phyloP scores from a whole-genome alignment of 148 eudicot species.

The Silene latifolia region DNA sequence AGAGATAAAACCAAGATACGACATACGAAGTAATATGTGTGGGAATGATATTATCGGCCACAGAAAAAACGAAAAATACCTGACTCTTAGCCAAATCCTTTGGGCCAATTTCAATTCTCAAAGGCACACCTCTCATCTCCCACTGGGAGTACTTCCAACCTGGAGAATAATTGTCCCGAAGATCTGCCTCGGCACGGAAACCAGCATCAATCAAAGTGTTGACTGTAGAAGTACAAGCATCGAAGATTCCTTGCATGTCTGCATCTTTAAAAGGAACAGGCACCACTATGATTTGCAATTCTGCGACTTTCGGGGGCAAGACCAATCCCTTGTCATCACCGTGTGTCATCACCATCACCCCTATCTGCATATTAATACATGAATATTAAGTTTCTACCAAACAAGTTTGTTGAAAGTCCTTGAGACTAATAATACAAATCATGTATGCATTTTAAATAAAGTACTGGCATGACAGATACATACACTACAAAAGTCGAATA shows the following conservation, averaged over 20 bases:
- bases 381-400: not conserved
- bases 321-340: conserved; percentile 99
- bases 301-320: conserved; percentile 92
- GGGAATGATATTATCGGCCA: not conserved
- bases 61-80: conserved; percentile 31
- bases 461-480: not conserved
- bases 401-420: not conserved
- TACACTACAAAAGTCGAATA: too few relatives aligned
- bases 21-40: not conserved
- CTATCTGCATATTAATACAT: conserved; percentile 52
- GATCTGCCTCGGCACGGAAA: conserved; percentile 72
- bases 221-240: conserved; percentile 70
- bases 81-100: conserved; percentile 89
- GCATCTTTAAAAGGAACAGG: conserved; percentile 98
- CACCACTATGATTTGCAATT: conserved; percentile 78
- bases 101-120: conserved; percentile 96
- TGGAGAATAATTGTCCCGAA: conserved; percentile 93
- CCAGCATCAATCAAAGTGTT: conserved; percentile 60
- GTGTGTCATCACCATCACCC: conserved; percentile 99
- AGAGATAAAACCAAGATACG: not conserved
- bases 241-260: conserved; percentile 61
- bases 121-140: conserved; percentile 99
- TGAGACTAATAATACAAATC: not conserved
- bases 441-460: not conserved
- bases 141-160: conserved; percentile 99